Evolutionary conservation across 208 protist genomes (phyloP), one percentile per base, ranked within the genome.

Genomic region (Trypanosoma avium): DNA sequence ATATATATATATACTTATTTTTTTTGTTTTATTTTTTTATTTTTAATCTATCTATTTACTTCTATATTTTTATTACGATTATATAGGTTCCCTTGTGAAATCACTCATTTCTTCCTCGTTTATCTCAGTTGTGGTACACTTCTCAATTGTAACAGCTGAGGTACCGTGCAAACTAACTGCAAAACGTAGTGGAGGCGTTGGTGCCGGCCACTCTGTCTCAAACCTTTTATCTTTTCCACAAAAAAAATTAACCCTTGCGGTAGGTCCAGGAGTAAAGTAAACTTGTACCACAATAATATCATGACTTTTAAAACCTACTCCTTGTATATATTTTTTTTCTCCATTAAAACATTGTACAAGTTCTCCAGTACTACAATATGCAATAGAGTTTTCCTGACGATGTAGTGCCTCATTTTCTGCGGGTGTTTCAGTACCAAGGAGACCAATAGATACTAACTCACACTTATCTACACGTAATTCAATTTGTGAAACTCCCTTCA

Each of bases 321-420:
- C 77, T 13, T 71, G 64, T 10, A 67, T 62, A 57, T 80, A 92
- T 15, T 30, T 65, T 22, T 29, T n/a, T 26, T 59, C 49, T 10
- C 6, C n/a, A 40, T 65, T 49, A 33, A 75, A 60, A 26, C 26
- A 62, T 3, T 55, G 38, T 12, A 69, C 70, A 15, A 95, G 66
- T 62, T 95, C 84, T n/a, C 89, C 89, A 5, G 84, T 89, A 65
- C 77, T 91, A 61, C 82, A 79, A 77, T 91, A 95, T 32, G 72
- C 78, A n/a, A 92, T 80, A 26, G 80, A 73, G 56, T 81, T 60
- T 33, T 60, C 61, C 53, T 92, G 85, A 3, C 67, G 54, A 10
- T 78, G 62, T 29, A 95, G 73, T 59, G 77, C 68, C 64, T 67
- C 58, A 64, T 95, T 77, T 27, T 82, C 60, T 47, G 63, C 53